Evolutionary conservation across 805 yeast species (phyloP).

Genomic region (Metschnikowia santaceciliae): DNA sequence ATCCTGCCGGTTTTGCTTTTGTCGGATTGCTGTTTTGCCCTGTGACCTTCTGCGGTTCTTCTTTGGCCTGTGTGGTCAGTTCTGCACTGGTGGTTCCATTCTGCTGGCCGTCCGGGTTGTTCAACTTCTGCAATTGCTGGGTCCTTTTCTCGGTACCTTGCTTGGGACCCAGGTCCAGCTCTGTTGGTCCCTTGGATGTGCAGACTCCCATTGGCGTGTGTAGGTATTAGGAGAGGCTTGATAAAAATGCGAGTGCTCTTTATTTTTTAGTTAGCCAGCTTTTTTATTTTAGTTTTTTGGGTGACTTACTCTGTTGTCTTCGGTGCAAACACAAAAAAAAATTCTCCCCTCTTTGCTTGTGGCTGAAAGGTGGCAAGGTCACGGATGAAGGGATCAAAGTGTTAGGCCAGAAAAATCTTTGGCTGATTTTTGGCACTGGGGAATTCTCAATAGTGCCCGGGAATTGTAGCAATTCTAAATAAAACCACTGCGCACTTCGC

Average conservation of each 20-base stretch:
- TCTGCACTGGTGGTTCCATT: background rate
- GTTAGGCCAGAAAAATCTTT: background rate
- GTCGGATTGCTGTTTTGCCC: background rate
- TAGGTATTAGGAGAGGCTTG: background rate
- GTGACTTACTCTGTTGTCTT: background rate
- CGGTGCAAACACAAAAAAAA: background rate
- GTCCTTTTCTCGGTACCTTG: background rate
- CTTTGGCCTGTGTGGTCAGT: background rate
- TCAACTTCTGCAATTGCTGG: conserved; percentile 3
- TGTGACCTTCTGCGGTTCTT: background rate
- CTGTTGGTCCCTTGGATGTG: conserved; percentile 5
- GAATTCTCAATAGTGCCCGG: background rate
- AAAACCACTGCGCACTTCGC: background rate
- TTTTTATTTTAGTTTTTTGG: background rate
- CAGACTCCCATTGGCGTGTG: conserved; percentile 6
- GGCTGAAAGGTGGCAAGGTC: no score
- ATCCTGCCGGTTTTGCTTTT: background rate
- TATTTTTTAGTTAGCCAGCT: conserved; percentile 2
- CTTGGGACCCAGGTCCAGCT: conserved; percentile 1
- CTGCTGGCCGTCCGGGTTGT: background rate
- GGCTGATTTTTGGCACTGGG: background rate
- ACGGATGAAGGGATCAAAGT: background rate
- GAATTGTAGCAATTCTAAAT: conserved; percentile 1
- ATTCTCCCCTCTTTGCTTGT: background rate
- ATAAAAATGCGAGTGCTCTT: conserved; percentile 3